These are phyloP conservation scores for Smallanthus sonchifolius DNA, from an alignment of 129 eudicot species.

Conservation along the genomic window DNA sequence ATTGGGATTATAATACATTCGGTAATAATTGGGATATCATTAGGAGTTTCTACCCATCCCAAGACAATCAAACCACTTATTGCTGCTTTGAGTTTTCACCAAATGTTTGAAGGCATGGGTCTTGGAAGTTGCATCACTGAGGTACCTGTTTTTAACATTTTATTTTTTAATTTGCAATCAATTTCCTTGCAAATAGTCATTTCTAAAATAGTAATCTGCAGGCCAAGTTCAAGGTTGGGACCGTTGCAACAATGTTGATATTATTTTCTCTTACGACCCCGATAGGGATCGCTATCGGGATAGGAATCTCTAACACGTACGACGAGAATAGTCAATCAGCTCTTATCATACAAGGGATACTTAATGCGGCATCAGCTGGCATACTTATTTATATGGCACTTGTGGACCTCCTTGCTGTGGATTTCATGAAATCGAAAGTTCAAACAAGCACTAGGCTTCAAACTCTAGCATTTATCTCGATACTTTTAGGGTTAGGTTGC, in stretches of 20 bases:
- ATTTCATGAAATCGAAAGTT: slow-evolving; percentile 40
- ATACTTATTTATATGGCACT: slow-evolving; percentile 58
- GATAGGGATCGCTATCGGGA: slow-evolving; percentile 44
- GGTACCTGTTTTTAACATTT: slow-evolving; percentile 18
- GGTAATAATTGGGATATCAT: slow-evolving; percentile 43
- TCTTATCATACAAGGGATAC: slow-evolving; percentile 46
- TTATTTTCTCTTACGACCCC: slow-evolving; percentile 51
- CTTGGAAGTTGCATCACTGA: slow-evolving; percentile 51
- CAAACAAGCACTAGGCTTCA: slow-evolving; percentile 39
- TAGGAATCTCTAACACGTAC: slow-evolving; percentile 32
- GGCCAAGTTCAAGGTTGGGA: slow-evolving; percentile 34
- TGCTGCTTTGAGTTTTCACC: slow-evolving; percentile 49
- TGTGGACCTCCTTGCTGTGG: slow-evolving; percentile 50
- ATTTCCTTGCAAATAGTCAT: background rate
- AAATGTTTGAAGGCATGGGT: slow-evolving; percentile 57
- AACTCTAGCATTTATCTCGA: slow-evolving; percentile 22
- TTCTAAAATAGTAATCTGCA: slow-evolving; percentile 1
- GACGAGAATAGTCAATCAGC: slow-evolving; percentile 45
- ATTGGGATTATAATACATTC: slow-evolving; percentile 48
- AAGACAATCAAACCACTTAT: slow-evolving; percentile 47
- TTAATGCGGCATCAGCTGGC: slow-evolving; percentile 48
- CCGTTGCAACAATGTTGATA: slow-evolving; percentile 26
- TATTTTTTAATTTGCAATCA: background rate
- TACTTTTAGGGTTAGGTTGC: slow-evolving; percentile 40
- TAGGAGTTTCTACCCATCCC: slow-evolving; percentile 40